phyloP scores from a whole-genome alignment of 208 protist genomes.

The Herpetomonas tarakana region DNA sequence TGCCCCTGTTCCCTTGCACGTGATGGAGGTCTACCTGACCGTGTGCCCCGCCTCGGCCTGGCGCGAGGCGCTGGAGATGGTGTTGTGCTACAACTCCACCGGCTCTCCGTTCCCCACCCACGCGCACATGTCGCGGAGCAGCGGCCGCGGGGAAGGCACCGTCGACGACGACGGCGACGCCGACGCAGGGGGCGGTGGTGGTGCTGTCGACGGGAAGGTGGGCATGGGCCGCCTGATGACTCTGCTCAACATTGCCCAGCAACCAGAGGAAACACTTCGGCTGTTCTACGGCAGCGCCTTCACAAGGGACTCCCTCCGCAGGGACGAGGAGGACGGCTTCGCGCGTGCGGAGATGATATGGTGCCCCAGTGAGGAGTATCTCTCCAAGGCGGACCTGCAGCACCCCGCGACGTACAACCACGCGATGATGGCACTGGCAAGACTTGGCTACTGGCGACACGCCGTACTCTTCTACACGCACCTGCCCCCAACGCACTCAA shows the following conservation, averaged over 20 bases:
- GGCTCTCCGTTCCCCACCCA: not conserved
- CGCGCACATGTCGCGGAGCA: not conserved
- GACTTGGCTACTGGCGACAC: not conserved
- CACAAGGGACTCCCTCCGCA: not conserved
- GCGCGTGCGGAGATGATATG: too few species aligned
- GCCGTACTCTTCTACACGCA: not conserved
- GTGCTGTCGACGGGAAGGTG: too few species aligned
- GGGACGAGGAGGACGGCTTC: not conserved
- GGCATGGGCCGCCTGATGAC: not conserved
- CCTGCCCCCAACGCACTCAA: not conserved
- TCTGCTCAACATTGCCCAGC: not conserved
- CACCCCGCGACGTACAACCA: slow-evolving; percentile 5
- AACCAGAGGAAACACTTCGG: not conserved
- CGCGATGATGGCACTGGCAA: not conserved
- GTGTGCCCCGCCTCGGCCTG: slow-evolving; percentile 24
- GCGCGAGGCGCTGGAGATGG: slow-evolving; percentile 24
- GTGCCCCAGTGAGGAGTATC: not conserved
- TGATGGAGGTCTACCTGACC: slow-evolving; percentile 29
- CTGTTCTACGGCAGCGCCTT: not conserved
- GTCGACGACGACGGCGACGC: not conserved
- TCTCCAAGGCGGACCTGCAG: not conserved
- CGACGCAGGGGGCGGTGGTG: too few species aligned
- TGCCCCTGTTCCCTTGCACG: slow-evolving; percentile 9
- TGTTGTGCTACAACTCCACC: slow-evolving; percentile 7
- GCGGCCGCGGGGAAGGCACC: not conserved